Evolutionary conservation across 352 stramenopile species (phyloP).

Genomic region (Globisporangium lucens): DNA sequence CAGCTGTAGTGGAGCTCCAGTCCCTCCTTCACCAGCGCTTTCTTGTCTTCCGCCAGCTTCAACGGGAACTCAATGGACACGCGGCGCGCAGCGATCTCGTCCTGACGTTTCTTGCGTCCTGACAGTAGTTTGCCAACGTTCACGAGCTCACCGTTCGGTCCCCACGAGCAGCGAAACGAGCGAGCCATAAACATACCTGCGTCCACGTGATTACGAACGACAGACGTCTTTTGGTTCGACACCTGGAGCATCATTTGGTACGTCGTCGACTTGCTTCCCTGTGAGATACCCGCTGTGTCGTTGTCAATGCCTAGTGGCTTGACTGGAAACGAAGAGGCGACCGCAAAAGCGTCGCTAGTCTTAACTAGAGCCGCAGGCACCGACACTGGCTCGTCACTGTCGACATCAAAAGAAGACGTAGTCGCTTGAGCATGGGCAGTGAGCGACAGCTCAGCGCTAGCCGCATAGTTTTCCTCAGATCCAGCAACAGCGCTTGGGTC

Average conservation of each 20-base stretch:
- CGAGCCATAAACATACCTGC: conserved; percentile 70
- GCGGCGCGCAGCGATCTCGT: conserved; percentile 22
- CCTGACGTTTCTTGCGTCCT: conserved; percentile 17
- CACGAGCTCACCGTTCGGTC: conserved; percentile 69
- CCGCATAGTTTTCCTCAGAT: neutral
- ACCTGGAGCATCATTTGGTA: conserved; percentile 66
- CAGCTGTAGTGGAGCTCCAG: conserved; percentile 62
- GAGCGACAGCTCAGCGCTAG: neutral
- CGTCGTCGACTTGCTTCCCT: conserved; percentile 48
- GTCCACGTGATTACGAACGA: conserved; percentile 56
- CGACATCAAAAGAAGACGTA: conserved; percentile 17
- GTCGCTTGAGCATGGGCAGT: neutral
- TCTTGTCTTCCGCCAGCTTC: conserved; percentile 31
- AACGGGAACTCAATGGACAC: conserved; percentile 59
- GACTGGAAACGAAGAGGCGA: conserved; percentile 24
- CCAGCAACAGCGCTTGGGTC: neutral
- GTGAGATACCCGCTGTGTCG: conserved; percentile 23
- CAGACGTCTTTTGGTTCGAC: conserved; percentile 29
- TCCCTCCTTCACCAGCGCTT: conserved; percentile 42
- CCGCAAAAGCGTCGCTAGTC: conserved; percentile 37
- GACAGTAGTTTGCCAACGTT: conserved; percentile 53
- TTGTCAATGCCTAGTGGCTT: conserved; percentile 40
- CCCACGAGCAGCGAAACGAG: conserved; percentile 82
- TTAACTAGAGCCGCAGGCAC: conserved; percentile 9
- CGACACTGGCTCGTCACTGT: conserved; percentile 17